Conservation (phyloP, 495 filamentous ascomycete genomes). For the Penicillium coprophilum region DNA sequence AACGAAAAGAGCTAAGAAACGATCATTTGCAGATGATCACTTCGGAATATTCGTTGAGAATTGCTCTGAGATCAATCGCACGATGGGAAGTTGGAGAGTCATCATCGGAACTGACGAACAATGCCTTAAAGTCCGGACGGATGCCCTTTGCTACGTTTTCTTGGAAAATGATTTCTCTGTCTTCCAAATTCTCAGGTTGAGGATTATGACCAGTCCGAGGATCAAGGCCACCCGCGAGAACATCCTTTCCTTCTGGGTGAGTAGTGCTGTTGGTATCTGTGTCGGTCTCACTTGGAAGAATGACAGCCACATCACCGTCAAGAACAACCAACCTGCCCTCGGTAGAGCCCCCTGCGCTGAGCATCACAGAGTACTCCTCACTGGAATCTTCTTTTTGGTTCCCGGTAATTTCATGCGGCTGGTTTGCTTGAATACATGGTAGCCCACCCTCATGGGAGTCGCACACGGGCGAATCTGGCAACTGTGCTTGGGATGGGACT, state of each 20-base stretch:
- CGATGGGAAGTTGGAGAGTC: not conserved
- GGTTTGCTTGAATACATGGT: not conserved
- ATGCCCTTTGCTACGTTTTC: not conserved
- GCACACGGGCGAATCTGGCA: not conserved
- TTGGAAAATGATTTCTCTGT: not conserved
- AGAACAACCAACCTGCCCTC: not conserved
- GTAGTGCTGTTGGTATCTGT: not conserved
- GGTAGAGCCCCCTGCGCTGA: not conserved
- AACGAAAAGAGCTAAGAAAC: not conserved
- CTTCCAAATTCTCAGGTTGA: not conserved
- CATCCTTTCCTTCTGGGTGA: not conserved
- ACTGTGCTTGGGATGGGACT: not conserved
- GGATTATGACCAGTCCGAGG: not conserved
- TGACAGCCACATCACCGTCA: not conserved
- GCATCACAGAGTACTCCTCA: not conserved
- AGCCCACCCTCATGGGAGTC: not conserved
- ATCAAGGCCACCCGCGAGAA: not conserved
- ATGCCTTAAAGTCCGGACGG: not conserved
- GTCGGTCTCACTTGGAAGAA: not conserved
- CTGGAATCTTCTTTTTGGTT: no score
- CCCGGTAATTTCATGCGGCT: not conserved
- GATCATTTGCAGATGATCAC: not conserved
- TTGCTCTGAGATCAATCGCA: not conserved
- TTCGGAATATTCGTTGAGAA: not conserved
- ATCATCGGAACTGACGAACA: not conserved